phyloP scores from a whole-genome alignment of 2,329 filamentous ascomycete genomes.

The Colletotrichum ledebouriae region DNA sequence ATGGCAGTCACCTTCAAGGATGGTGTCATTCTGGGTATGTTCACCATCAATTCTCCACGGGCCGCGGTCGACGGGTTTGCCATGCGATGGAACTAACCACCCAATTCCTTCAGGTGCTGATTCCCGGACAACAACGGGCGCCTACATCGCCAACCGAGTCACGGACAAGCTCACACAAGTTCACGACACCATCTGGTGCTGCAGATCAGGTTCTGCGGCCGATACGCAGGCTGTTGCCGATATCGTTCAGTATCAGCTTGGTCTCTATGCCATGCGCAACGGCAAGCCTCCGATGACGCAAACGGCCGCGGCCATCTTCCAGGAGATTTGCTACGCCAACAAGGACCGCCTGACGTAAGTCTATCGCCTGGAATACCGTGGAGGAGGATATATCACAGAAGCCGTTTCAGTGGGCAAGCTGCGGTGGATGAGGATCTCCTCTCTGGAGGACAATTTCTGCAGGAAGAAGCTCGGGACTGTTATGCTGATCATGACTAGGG shows the following conservation, averaged over 20 bases:
- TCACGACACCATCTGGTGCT: constrained; percentile 99
- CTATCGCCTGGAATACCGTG: not conserved
- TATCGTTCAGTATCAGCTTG: constrained; percentile 96
- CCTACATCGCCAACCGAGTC: constrained; percentile 99
- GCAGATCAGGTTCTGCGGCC: constrained; percentile 95
- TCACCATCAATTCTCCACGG: too few relatives aligned
- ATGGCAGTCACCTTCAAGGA: constrained; percentile 99
- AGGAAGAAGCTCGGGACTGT: not conserved
- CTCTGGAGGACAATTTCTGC: too few relatives aligned
- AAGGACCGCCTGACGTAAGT: constrained; percentile 91
- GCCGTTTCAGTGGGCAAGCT: too few relatives aligned
- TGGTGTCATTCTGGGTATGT: constrained; percentile 88
- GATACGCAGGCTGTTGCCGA: constrained; percentile 98
- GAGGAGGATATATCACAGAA: not conserved
- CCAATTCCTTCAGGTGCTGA: constrained; percentile 76
- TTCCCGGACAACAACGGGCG: constrained; percentile 95
- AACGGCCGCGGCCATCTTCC: constrained; percentile 94
- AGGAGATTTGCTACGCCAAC: constrained; percentile 98
- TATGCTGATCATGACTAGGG: constrained; percentile 58
- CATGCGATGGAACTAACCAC: not conserved
- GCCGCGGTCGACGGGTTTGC: too few relatives aligned
- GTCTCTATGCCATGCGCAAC: constrained; percentile 91
- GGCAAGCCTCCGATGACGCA: constrained; percentile 93
- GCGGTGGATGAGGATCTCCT: too few relatives aligned
- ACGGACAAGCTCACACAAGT: constrained; percentile 99